Base-by-base conservation (phyloP, 2,329 filamentous ascomycete species). In the Bipolaris zeicola region DNA sequence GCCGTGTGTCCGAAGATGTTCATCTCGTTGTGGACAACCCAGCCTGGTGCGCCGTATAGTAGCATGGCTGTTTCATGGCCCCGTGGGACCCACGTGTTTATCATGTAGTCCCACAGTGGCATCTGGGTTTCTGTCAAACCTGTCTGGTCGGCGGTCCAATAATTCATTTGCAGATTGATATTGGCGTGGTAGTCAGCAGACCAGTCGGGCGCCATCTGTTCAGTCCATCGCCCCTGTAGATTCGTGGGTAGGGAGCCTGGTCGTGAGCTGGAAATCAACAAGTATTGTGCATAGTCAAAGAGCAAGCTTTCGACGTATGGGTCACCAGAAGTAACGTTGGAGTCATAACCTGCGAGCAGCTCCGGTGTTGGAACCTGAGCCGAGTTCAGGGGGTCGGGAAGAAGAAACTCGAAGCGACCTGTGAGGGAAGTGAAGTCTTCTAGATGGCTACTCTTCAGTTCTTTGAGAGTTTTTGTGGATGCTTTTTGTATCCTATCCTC, bases 101-200 rank as follows among this genome's bases (percentile, higher is more conserved):
- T 60, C 72, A 87, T 85, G 52, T 82, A 85, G 6, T 81, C 72
- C 78, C 81, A 86, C 0, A 85, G 68, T 0, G 81, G 78, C 0
- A 70, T 66, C 44, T 82, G 78, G 0, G 83, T 75, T 1, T 71
- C 72, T 0, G 76, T 78, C 0, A 86, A 70, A 0, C 83, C 83
- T 0, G 82, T 84, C 50, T 83, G 78, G 33, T 85, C 82, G 2
- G 80, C 79, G 1, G 73, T 65, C 84, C 85, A 87, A 62, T 86
- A 80, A 56, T 86, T 87, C 85, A 86, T 87, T 60, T 87, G 82
- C 0, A 86, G 54, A 54, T 87, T 87, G 63, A 87, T 86, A 58
- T 87, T 83, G 37, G 80, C 76, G 50, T 85, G 83, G 53, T 85
- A 87, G 61, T 87, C 83, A 2, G 76, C 80, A 11, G 79, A 78